Evolutionary conservation across 1,284 basidiomycete genomes (phyloP), one percentile per base, ranked within the genome.

Genomic region (Moesziomyces globuligerus): DNA sequence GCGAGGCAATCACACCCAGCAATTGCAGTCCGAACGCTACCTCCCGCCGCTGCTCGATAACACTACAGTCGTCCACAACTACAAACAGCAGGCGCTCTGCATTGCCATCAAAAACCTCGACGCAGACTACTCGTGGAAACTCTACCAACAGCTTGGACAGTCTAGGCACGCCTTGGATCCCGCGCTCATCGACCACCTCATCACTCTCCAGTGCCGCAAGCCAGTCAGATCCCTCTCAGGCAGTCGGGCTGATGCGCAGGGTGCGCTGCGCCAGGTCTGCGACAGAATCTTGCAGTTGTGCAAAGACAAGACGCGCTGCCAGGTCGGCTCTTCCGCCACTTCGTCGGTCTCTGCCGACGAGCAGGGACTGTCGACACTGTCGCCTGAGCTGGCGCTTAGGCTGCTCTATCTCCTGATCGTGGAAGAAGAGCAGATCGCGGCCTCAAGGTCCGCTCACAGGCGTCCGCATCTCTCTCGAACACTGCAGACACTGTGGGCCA

Each of bases 321-420:
- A 42, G 21, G n/a, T 48, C n/a, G 56, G 52, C 3, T 53, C 29
- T 24, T 65, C 60, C 17, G 8, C 21, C 23, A 18, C 20, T 3
- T 3, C 39, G 15, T 21, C 45, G 4, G 10, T 38, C 18, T 20
- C 36, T 5, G 26, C 20, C 18, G 40, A 48, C 9, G 7, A 21
- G 6, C 8, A 18, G 11, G 51, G 28, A 18, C 43, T 64, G 5
- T 49, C 47, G 2, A 25, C 25, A 7, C 37, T 70, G 3, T 38
- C 67, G 2, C n/a, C 60, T 0, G n/a, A 47, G 3, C 18, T 64
- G 15, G 58, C 67, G 4, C 48, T 59, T 15, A 34, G 67, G 6
- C 34, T 70, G 4, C 59, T 70, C 15, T 70, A 70, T 21, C 67
- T 64, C 8, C 52, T 70, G 9, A 28, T 60, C n/a, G 60, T 60